phyloP scores from a whole-genome alignment of 441 rosid species.

The Croton setiger region DNA sequence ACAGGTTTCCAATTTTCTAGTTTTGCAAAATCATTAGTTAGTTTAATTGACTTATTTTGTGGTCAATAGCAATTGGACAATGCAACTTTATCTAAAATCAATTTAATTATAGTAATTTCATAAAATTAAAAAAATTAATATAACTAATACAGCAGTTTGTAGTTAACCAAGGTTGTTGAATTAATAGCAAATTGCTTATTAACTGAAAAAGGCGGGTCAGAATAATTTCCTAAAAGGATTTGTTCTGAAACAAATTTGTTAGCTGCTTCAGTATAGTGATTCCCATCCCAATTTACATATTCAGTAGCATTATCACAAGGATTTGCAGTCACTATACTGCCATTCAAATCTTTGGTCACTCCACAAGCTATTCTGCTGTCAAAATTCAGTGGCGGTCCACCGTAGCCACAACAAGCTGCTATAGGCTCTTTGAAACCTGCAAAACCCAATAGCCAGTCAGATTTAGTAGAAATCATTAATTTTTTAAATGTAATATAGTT shows the following conservation, averaged over 20 bases:
- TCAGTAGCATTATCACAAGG: slow-evolving; percentile 79
- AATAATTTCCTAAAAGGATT: slow-evolving; percentile 72
- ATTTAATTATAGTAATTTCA: no score
- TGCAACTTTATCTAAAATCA: no score
- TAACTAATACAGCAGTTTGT: background rate
- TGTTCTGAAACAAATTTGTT: slow-evolving; percentile 68
- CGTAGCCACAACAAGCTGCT: slow-evolving; percentile 87
- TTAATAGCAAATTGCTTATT: slow-evolving; percentile 45
- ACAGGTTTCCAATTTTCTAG: no score
- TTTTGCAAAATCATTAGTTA: no score
- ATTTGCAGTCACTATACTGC: slow-evolving; percentile 52
- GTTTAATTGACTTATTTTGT: no score
- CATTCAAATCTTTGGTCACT: slow-evolving; percentile 68
- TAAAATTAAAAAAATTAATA: no score
- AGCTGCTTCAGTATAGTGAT: slow-evolving; percentile 92
- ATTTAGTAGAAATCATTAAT: background rate
- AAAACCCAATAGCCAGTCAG: slow-evolving; percentile 14
- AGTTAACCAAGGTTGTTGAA: background rate
- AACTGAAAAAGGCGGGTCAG: slow-evolving; percentile 79
- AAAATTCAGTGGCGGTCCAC: slow-evolving; percentile 82
- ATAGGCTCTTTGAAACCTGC: slow-evolving; percentile 85
- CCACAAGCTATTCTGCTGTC: slow-evolving; percentile 68
- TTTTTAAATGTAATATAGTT: background rate
- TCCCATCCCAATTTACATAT: slow-evolving; percentile 92
- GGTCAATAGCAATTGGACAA: no score